phyloP scores from a whole-genome alignment of 768 basidiomycete species.

The Rhodotorula kratochvilovae region DNA sequence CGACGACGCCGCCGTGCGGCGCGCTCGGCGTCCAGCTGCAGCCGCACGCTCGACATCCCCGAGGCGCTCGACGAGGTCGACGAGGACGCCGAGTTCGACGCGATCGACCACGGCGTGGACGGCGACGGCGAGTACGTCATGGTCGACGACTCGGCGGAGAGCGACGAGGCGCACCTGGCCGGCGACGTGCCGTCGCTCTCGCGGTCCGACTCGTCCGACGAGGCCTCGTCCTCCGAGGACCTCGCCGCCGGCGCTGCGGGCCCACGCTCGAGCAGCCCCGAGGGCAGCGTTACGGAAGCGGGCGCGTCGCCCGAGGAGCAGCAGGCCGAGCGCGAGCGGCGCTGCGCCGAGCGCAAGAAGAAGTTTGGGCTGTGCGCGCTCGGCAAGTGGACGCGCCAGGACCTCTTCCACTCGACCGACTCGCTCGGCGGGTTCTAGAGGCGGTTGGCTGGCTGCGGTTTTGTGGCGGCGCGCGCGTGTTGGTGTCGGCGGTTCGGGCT shows the following conservation, averaged over 20 bases:
- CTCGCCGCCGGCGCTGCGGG: background rate
- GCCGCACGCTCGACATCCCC: conserved; percentile 3
- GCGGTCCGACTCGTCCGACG: conserved; percentile 1
- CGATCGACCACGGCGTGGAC: conserved; percentile 3
- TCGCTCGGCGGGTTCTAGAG: conserved; percentile 33
- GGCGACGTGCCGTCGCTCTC: conserved; percentile 1
- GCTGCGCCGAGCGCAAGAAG: conserved; percentile 19
- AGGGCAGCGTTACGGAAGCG: background rate
- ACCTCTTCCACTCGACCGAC: conserved; percentile 28
- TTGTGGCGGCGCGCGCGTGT: too few relatives aligned
- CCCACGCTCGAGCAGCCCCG: conserved; percentile 3
- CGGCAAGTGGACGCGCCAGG: conserved; percentile 32
- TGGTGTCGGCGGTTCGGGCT: background rate
- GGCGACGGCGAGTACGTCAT: conserved; percentile 18
- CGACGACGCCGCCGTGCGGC: background rate
- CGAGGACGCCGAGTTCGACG: conserved; percentile 13
- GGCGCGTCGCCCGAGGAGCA: background rate
- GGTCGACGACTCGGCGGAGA: conserved; percentile 29
- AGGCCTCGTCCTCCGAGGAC: conserved; percentile 4
- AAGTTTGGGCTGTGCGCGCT: conserved; percentile 33
- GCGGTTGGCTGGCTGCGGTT: too few relatives aligned
- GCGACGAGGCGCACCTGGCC: background rate
- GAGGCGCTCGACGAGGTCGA: conserved; percentile 9
- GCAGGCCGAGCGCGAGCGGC: too few relatives aligned
- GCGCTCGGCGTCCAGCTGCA: background rate